These are phyloP conservation scores for Arabidopsis hybrid DNA, from an alignment of 441 rosid species.

Conservation along the genomic window DNA sequence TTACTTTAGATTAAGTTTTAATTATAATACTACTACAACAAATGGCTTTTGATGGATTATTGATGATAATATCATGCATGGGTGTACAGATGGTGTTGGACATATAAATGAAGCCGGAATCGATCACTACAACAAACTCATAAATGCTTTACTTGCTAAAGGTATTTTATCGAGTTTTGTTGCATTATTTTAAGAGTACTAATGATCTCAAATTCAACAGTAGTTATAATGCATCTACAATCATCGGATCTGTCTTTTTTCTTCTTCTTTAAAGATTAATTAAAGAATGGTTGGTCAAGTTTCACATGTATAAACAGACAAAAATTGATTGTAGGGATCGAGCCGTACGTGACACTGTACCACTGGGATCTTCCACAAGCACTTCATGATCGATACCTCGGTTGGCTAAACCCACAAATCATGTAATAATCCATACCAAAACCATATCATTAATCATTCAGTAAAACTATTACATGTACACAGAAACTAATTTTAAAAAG, in stretches of 20 bases:
- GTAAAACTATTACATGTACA: not conserved
- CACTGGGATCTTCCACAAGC: slow-evolving; percentile 89
- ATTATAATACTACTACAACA: not conserved
- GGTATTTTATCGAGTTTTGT: slow-evolving; percentile 42
- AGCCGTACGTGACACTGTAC: slow-evolving; percentile 75
- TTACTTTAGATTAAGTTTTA: not conserved
- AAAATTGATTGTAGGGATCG: slow-evolving; percentile 55
- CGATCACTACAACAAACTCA: slow-evolving; percentile 70
- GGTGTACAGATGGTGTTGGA: slow-evolving; percentile 72
- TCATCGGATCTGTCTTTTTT: not conserved
- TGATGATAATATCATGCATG: not conserved
- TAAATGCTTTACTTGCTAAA: slow-evolving; percentile 65
- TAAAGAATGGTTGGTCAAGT: not conserved
- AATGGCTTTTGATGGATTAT: not conserved
- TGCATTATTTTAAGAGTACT: not conserved
- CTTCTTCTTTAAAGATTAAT: not conserved
- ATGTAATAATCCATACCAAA: slow-evolving; percentile 47
- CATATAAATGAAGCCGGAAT: slow-evolving; percentile 79
- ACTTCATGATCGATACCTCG: slow-evolving; percentile 62
- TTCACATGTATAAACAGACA: not conserved
- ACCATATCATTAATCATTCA: not conserved
- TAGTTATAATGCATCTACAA: not conserved
- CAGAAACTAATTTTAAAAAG: not conserved
- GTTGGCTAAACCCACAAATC: slow-evolving; percentile 68
- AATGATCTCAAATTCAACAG: not conserved